Evolutionary conservation across 2,329 filamentous ascomycete species (phyloP).

Genomic region (Tolypocladium album): DNA sequence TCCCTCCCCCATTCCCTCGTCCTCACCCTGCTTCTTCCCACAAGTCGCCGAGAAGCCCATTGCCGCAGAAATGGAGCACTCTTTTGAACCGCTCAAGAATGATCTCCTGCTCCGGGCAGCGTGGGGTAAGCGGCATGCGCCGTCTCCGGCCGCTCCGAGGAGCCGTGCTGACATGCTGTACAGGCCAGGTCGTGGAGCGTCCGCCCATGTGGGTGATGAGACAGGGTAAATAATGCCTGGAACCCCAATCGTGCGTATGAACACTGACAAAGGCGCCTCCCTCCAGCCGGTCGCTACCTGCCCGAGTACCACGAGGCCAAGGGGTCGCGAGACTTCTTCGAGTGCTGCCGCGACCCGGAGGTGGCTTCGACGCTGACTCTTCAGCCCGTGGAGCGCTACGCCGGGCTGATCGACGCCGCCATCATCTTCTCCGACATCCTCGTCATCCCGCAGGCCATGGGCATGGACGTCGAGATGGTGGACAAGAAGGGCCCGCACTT

Average conservation of each 20-base stretch:
- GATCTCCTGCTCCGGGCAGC: slow-evolving; percentile 86
- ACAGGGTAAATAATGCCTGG: slow-evolving; percentile 54
- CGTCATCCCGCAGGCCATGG: slow-evolving; percentile 94
- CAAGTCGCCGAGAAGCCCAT: not conserved
- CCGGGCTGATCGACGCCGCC: slow-evolving; percentile 83
- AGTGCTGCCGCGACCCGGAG: slow-evolving; percentile 88
- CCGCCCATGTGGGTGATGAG: slow-evolving; percentile 99
- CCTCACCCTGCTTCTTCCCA: not conserved
- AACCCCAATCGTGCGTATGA: not conserved
- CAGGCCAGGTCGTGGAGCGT: slow-evolving; percentile 82
- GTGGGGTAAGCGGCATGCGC: slow-evolving; percentile 52
- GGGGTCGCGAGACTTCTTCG: slow-evolving; percentile 86
- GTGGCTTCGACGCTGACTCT: slow-evolving; percentile 88
- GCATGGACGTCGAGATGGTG: slow-evolving; percentile 97
- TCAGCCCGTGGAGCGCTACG: slow-evolving; percentile 87
- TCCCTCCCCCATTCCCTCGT: not conserved
- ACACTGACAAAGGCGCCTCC: not conserved
- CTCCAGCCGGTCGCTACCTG: slow-evolving; percentile 81
- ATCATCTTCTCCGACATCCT: slow-evolving; percentile 99
- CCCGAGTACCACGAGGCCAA: slow-evolving; percentile 97
- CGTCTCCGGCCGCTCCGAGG: slow-evolving; percentile 4
- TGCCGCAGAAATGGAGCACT: slow-evolving; percentile 43
- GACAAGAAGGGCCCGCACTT: slow-evolving; percentile 96
- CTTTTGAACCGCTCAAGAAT: slow-evolving; percentile 82
- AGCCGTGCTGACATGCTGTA: slow-evolving; percentile 7